These are phyloP conservation scores for Tulasnella sp. DNA, from an alignment of 768 basidiomycete species.

Conservation along the genomic window DNA sequence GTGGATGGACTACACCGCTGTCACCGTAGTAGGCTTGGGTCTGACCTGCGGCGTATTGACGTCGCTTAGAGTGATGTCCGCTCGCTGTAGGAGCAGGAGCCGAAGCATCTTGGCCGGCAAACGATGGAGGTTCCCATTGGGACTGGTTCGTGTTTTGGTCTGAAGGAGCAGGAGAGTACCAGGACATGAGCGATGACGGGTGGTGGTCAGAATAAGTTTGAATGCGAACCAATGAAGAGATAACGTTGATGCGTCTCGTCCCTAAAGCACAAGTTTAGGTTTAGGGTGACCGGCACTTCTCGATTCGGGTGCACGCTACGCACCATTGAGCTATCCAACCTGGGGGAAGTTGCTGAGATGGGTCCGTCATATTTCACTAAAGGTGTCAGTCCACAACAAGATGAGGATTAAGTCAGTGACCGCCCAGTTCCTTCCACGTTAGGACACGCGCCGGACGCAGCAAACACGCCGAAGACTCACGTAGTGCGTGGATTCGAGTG, in stretches of 20 bases:
- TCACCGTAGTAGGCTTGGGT: constrained; percentile 70
- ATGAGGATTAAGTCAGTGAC: neutral
- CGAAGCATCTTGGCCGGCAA: constrained; percentile 33
- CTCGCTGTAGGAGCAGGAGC: constrained; percentile 31
- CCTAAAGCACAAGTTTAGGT: constrained; percentile 37
- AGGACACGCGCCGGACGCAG: neutral
- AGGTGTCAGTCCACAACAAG: neutral
- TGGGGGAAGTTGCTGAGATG: constrained; percentile 49
- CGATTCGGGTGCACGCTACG: constrained; percentile 18
- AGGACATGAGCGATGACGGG: constrained; percentile 7
- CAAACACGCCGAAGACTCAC: neutral
- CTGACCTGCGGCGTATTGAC: constrained; percentile 91
- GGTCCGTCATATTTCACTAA: neutral
- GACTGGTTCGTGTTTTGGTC: constrained; percentile 73
- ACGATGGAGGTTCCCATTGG: constrained; percentile 77
- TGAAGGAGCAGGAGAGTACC: constrained; percentile 25
- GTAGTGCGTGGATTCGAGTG: neutral
- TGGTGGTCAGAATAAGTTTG: neutral
- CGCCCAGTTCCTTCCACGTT: neutral
- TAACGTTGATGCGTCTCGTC: constrained; percentile 68
- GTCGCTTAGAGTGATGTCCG: constrained; percentile 45
- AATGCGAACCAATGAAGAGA: constrained; percentile 72
- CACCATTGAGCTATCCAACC: constrained; percentile 94
- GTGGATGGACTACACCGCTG: constrained; percentile 4
- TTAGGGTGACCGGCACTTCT: constrained; percentile 5